A percentile compares a stretch with the other conserved stretches of the same genome.
Conservation (phyloP, 176 grass and related monocot genomes). For the Oryza glumipatula region DNA sequence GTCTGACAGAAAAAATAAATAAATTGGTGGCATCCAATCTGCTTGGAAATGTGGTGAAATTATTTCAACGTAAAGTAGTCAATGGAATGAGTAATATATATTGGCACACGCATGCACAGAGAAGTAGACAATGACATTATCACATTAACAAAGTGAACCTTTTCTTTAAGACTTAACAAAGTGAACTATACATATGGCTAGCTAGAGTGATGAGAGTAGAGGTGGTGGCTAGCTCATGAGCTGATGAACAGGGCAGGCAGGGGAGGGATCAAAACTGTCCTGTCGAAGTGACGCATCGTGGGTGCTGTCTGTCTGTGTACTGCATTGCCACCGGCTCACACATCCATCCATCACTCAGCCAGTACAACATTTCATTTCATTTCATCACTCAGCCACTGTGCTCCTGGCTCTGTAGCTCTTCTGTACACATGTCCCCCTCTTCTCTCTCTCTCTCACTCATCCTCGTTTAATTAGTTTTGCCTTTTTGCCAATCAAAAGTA, state of each 20-base stretch:
- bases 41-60: neutral
- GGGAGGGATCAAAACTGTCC: constrained; percentile 59
- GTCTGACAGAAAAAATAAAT: too few species aligned
- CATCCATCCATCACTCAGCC: neutral
- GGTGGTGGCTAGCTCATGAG: neutral
- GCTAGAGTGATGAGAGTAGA: too few species aligned
- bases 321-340: neutral
- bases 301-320: neutral
- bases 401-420: neutral
- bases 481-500: neutral
- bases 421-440: neutral
- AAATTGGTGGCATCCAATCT: too few species aligned
- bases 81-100: neutral
- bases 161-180: neutral
- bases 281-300: constrained; percentile 68
- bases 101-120: neutral
- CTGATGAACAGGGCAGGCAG: neutral
- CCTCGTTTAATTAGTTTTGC: too few species aligned
- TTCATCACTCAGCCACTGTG: neutral
- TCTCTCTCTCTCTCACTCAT: neutral
- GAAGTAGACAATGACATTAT: neutral
- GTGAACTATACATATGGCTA: too few species aligned
- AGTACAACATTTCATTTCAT: neutral
- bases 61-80: neutral
- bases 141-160: neutral